Evolutionary conservation across 345 rosid genomes (phyloP).

Genomic region (Chamaenerion angustifolium): DNA sequence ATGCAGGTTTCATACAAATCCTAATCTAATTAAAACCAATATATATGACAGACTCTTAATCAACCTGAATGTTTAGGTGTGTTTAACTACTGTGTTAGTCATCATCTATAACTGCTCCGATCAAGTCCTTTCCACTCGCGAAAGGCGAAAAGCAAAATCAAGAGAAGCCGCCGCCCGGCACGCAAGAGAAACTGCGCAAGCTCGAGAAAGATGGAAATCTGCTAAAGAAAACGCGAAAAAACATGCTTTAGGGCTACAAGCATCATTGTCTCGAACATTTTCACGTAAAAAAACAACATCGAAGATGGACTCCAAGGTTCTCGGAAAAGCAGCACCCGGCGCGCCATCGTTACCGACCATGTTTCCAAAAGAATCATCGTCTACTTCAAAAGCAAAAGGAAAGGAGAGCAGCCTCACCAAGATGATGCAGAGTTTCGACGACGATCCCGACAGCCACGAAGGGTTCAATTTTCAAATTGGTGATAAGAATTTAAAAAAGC

Average conservation of each 20-base stretch:
- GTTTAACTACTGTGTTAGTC: constrained; percentile 35
- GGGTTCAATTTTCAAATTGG: constrained; percentile 48
- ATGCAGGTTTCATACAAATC: too few relatives aligned
- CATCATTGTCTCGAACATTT: constrained; percentile 52
- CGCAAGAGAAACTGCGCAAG: constrained; percentile 78
- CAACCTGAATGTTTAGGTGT: constrained; percentile 22
- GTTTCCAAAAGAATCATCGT: constrained; percentile 19
- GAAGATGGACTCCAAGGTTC: constrained; percentile 8
- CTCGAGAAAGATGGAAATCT: constrained; percentile 72
- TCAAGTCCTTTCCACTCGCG: constrained; percentile 52
- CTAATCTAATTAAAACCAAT: too few relatives aligned
- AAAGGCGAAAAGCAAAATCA: constrained; percentile 40
- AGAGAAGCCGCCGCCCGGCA: constrained; percentile 74
- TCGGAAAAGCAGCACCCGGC: constrained; percentile 11
- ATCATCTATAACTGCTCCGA: constrained; percentile 55
- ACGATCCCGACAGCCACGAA: constrained; percentile 35
- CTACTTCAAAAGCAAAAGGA: constrained; percentile 28
- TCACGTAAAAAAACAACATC: constrained; percentile 45
- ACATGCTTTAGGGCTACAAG: constrained; percentile 35
- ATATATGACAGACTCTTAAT: background rate
- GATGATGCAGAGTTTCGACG: constrained; percentile 49
- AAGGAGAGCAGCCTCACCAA: constrained; percentile 45
- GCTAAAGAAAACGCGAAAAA: constrained; percentile 55
- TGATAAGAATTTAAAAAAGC: constrained; percentile 44
- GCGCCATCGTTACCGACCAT: constrained; percentile 9